Conservation (phyloP, 2,329 filamentous ascomycete genomes). For the Blastomyces emzantsi region DNA sequence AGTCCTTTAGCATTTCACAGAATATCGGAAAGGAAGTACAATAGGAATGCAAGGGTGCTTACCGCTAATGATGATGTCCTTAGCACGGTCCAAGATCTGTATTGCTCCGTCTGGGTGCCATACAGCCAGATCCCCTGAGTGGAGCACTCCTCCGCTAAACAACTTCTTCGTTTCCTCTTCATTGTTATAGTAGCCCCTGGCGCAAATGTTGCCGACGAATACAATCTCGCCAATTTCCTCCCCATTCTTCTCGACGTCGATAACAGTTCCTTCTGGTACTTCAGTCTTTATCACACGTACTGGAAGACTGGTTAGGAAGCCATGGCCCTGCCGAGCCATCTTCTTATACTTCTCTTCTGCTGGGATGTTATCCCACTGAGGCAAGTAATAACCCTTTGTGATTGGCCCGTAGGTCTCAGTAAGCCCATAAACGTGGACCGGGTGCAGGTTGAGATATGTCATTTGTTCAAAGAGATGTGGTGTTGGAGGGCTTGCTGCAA, state of each 20-base stretch:
- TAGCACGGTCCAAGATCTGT: constrained; percentile 86
- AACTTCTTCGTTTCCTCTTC: constrained; percentile 73
- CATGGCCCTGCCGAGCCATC: constrained; percentile 93
- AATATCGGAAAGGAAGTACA: not conserved
- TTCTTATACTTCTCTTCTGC: constrained; percentile 68
- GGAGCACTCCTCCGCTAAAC: constrained; percentile 76
- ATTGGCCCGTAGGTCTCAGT: constrained; percentile 91
- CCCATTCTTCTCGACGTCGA: constrained; percentile 60
- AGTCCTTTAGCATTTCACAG: not conserved
- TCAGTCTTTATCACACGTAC: constrained; percentile 74
- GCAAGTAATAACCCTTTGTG: constrained; percentile 84
- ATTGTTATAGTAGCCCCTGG: constrained; percentile 88
- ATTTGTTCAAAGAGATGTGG: constrained; percentile 90
- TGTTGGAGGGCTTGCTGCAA: constrained; percentile 84
- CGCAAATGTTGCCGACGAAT: constrained; percentile 85
- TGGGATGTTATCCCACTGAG: constrained; percentile 69
- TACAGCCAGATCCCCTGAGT: constrained; percentile 87
- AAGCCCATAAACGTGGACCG: constrained; percentile 86
- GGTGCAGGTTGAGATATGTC: constrained; percentile 74
- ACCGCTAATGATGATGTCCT: constrained; percentile 98
- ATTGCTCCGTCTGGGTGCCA: constrained; percentile 85
- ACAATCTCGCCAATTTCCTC: constrained; percentile 76
- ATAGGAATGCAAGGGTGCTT: constrained; percentile 23
- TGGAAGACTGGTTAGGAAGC: constrained; percentile 74
- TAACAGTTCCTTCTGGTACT: constrained; percentile 55